Conservation (phyloP, 2,329 filamentous ascomycete genomes). For the Neoascochyta sp. region DNA sequence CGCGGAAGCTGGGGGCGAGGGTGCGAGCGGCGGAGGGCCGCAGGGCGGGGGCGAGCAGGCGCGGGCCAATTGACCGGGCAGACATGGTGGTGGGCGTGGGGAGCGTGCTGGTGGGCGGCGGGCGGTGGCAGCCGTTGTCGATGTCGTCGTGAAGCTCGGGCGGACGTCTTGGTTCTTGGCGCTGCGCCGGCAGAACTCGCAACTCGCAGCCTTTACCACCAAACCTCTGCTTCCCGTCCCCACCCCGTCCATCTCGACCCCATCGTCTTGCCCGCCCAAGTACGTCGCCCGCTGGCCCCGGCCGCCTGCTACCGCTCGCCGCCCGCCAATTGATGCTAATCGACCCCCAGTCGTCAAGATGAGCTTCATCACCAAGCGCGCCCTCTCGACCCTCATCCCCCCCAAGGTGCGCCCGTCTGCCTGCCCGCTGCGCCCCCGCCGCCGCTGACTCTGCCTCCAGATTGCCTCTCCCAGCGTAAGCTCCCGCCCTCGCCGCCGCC, state of each 20-base stretch:
- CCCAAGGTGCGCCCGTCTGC: conserved; percentile 71
- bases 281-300: conserved; percentile 17
- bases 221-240: conserved; percentile 26
- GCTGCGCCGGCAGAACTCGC: conserved; percentile 24
- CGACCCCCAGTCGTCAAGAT: conserved; percentile 58
- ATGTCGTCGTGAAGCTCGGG: conserved; percentile 24
- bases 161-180: conserved; percentile 13
- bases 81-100: conserved; percentile 35
- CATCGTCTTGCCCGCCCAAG: conserved; percentile 37
- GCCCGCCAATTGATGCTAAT: conserved; percentile 38
- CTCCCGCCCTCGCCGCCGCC: conserved; percentile 22
- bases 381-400: conserved; percentile 96
- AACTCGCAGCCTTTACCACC: conserved; percentile 32
- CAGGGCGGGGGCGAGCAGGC: conserved; percentile 37
- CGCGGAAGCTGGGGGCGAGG: conserved; percentile 26
- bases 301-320: background rate
- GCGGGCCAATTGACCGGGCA: conserved; percentile 40
- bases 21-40: conserved; percentile 24
- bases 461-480: conserved; percentile 82
- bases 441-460: conserved; percentile 50
- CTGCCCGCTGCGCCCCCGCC: conserved; percentile 7
- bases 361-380: conserved; percentile 88
- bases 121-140: too few species aligned
- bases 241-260: conserved; percentile 32
- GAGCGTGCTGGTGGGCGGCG: conserved; percentile 14